Conservation (phyloP, 345 rosid genomes). For the Boechera retrofracta region DNA sequence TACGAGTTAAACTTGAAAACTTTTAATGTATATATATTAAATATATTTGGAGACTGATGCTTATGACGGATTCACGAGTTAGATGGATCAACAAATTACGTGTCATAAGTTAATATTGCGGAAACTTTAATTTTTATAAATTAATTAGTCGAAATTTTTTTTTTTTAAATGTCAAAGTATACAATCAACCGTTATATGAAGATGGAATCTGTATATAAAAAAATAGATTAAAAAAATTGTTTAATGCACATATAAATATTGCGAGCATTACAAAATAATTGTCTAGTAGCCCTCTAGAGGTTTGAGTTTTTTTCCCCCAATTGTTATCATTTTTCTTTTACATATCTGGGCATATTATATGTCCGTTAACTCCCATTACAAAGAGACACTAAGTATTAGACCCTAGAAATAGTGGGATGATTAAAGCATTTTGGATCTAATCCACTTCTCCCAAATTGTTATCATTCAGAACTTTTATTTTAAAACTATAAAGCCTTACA, state of each 20-base stretch:
- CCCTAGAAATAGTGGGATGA: constrained; percentile 1
- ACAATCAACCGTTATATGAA: too few species aligned
- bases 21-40: too few species aligned
- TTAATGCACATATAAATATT: neutral
- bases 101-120: neutral
- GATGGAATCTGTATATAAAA: too few species aligned
- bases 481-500: neutral
- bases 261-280: neutral
- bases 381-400: neutral
- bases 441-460: constrained; percentile 20
- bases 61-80: neutral
- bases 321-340: neutral
- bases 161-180: neutral
- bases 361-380: neutral
- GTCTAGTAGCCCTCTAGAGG: neutral
- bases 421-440: constrained; percentile 27
- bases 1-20: too few species aligned
- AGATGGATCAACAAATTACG: neutral
- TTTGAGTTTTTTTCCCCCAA: too few species aligned
- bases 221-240: neutral
- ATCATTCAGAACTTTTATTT: neutral
- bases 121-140: too few species aligned
- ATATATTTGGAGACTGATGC: too few species aligned
- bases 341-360: neutral
- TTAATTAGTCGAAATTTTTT: neutral